These are phyloP conservation scores for Dothiorella sarmentorum DNA, from an alignment of 2,329 filamentous ascomycete species.

Conservation along the genomic window DNA sequence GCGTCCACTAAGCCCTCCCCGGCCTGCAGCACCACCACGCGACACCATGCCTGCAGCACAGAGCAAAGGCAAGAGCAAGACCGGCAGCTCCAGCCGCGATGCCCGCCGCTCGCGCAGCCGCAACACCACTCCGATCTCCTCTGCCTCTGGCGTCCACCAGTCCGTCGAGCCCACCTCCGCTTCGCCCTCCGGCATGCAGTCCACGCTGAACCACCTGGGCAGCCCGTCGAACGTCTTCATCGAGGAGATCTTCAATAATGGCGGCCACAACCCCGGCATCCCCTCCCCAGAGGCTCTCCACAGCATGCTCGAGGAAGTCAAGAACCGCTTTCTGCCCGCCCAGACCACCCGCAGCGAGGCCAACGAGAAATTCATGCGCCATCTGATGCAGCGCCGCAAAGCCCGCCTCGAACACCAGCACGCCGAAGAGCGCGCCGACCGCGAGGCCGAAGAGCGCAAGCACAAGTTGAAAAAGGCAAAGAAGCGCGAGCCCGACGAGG, in stretches of 20 bases:
- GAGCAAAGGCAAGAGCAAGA: conserved; percentile 54
- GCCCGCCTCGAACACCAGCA: conserved; percentile 54
- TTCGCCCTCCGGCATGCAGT: conserved; percentile 61
- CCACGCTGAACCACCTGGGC: conserved; percentile 53
- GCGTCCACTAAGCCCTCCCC: conserved; percentile 18
- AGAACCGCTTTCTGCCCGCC: conserved; percentile 48
- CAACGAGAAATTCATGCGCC: conserved; percentile 71
- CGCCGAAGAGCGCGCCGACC: conserved; percentile 49
- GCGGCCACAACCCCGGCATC: conserved; percentile 49
- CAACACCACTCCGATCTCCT: conserved; percentile 70
- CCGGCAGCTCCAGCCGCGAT: conserved; percentile 26
- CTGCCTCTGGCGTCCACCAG: conserved; percentile 45
- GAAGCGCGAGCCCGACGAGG: conserved; percentile 68
- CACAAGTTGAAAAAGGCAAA: conserved; percentile 60
- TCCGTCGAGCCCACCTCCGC: conserved; percentile 37
- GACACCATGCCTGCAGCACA: conserved; percentile 35
- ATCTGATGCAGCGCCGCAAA: conserved; percentile 64
- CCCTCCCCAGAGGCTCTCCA: conserved; percentile 62
- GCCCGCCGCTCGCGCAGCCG: conserved; percentile 65
- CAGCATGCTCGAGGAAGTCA: conserved; percentile 63
- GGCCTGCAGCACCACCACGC: conserved; percentile 17
- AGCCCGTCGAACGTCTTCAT: conserved; percentile 58
- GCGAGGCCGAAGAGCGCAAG: conserved; percentile 48
- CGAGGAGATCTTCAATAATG: conserved; percentile 67
- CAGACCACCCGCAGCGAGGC: conserved; percentile 55